Conservation (phyloP, 345 rosid species). For the Dipteronia sinensis region DNA sequence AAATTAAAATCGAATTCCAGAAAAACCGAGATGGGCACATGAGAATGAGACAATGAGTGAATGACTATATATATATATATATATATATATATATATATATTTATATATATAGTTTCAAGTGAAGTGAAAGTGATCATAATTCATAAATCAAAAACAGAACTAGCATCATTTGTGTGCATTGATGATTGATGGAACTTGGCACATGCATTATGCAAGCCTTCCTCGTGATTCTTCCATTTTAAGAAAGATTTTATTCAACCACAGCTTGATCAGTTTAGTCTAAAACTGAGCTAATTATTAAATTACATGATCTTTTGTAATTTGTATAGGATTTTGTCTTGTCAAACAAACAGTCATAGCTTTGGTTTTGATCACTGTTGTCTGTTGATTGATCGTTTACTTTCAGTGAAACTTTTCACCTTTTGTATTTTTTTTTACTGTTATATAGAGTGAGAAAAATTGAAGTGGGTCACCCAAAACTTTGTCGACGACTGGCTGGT, state of each 20-base stretch:
- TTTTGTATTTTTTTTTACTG: background rate
- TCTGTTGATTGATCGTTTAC: background rate
- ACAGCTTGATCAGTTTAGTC: background rate
- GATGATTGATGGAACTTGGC: too few species aligned
- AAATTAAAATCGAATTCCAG: too few species aligned
- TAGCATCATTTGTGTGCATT: too few species aligned
- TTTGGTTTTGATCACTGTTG: background rate
- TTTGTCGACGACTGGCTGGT: background rate
- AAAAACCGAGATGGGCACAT: too few species aligned
- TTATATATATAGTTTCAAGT: too few species aligned
- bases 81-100: too few species aligned
- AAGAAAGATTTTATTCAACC: background rate
- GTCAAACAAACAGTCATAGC: too few species aligned
- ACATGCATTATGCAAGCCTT: background rate
- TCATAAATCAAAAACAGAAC: too few species aligned
- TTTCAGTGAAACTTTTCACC: background rate
- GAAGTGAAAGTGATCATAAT: too few species aligned
- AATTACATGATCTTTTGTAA: background rate
- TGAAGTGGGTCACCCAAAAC: background rate
- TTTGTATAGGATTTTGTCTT: background rate
- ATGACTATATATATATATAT: too few species aligned
- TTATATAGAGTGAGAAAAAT: too few species aligned
- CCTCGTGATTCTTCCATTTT: background rate
- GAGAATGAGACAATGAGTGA: too few species aligned
- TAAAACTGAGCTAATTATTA: background rate